Base-by-base conservation (phyloP, 345 rosid genomes). In the Physaria fendleri region DNA sequence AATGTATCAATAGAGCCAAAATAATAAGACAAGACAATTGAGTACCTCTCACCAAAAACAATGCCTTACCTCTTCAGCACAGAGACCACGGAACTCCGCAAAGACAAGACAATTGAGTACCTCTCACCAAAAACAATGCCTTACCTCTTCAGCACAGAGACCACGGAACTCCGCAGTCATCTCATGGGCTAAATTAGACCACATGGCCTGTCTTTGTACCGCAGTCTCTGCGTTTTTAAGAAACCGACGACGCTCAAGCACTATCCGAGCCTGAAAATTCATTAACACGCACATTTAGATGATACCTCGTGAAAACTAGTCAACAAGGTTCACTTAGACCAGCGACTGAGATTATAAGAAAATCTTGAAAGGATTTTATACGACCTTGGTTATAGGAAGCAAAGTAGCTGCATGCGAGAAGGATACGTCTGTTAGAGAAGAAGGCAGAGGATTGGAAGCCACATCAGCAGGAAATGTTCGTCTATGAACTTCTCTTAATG, bases 131-230 rank as follows among this genome's bases (percentile, higher is more conserved):
- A 41, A 13, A 22, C 25, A 58, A 4, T 4, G 11, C 13, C 56
- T 50, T 71, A 90, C 99, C 97, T 93, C 99, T 75, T 93, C 99
- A 47, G 99, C 99, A 76, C 99, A 93, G 58, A 93, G 90, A 60
- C 99, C 92, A 79, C 99, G 94, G 66, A 93, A 93, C 65, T 93
- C 99, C 48, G 95, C 99, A 57, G 99, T 93, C 99, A 93, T 89
- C 79, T 93, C 97, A 78, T 93, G 97, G 48, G 99, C 99, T 77
- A 93, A 78, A 78, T 79, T 90, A 55, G 99, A 90, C 99, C 99
- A 93, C 96, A 85, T 93, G 11, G 95, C 96, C 64, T 93, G 99
- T 63, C 92, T 87, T 34, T 90, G 97, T 8, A 89, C 96, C 2
- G 92, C 97, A 59, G 80, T 83, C 72, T 90, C 99, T 9, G 99